Evolutionary conservation across 805 yeast genomes (phyloP), one percentile per base, ranked within the genome.

Genomic region (Blastobotrys robertii): DNA sequence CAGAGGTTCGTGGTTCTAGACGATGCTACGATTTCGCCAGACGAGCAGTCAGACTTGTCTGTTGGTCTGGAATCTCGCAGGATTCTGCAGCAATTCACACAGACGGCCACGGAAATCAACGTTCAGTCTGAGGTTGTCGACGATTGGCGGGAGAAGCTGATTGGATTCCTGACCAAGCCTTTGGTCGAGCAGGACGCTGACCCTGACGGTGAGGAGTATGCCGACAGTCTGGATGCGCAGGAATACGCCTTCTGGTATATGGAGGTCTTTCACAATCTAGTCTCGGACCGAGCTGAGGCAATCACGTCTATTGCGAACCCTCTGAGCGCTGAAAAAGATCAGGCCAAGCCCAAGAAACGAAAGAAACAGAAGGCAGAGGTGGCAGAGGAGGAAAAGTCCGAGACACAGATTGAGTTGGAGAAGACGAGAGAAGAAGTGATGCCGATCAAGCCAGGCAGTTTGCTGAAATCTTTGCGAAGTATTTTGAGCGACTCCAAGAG

Each of bases 191-290:
- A 62, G n/a, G 65, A 63, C 7, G 59, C 62, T 1, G 69, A 67
- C 34, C 77, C 79, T 2, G 77, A 79, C 41, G 87, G 88, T 10
- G 82, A 77, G 39, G 97, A 87, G 54, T 92, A 88, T 59, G 79
- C 76, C 9, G 73, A 72, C 3, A 79, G 94, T 0, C 65, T 90
- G 39, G 75, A 76, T 34, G 79, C 74, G 38, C 97, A 90, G 59
- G 94, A 82, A 45, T 69, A 73, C 45, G 81, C 81, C 0, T 60
- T 50, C 34, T 48, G 50, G 2, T 58, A 58, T 30, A 45, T 62
- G 5, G 68, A 63, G 34, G 56, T 59, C 7, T 41, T 67, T 2
- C 59, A 64, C 39, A 53, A 53, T 28, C 42, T 62, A 5, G 44
- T 72, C 13, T 53, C 60, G 9, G 75, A 71, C 48, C 55, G 78